These are phyloP conservation scores for Globisporangium okanoganense DNA, from an alignment of 352 stramenopile species.

Conservation along the genomic window DNA sequence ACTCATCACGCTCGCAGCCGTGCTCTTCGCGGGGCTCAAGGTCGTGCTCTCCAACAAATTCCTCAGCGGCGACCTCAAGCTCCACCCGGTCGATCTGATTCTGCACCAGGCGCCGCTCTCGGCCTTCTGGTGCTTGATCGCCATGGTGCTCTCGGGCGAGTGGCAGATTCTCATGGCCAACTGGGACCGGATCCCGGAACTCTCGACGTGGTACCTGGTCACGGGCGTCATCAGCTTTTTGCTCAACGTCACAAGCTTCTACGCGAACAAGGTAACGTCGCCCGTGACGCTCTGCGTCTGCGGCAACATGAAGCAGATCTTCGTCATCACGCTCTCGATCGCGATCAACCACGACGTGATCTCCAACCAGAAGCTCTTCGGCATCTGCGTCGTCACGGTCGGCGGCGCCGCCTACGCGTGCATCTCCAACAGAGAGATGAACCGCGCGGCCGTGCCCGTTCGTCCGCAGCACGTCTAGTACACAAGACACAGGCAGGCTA, in stretches of 20 bases:
- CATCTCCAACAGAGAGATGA: conserved; percentile 74
- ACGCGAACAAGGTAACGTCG: conserved; percentile 94
- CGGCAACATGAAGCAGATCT: conserved; percentile 94
- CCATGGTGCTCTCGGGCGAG: conserved; percentile 79
- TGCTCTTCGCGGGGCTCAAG: conserved; percentile 92
- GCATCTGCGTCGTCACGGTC: conserved; percentile 65
- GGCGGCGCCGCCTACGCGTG: conserved; percentile 70
- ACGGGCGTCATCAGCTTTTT: conserved; percentile 90
- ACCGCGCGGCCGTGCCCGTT: conserved; percentile 38
- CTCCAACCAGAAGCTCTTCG: conserved; percentile 60
- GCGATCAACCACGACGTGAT: conserved; percentile 73
- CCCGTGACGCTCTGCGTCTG: conserved; percentile 93
- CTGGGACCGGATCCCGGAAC: conserved; percentile 56
- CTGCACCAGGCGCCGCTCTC: conserved; percentile 92
- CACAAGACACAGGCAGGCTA: not conserved
- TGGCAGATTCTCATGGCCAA: conserved; percentile 54
- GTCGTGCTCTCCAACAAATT: conserved; percentile 92
- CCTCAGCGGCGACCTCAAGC: conserved; percentile 90
- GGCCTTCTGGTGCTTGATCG: conserved; percentile 84
- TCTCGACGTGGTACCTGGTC: conserved; percentile 75
- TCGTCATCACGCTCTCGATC: conserved; percentile 80
- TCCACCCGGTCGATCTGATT: conserved; percentile 92
- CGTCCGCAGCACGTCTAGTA: conserved; percentile 17
- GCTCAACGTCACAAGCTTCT: conserved; percentile 93
- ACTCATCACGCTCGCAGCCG: conserved; percentile 84